phyloP scores from a whole-genome alignment of 768 basidiomycete genomes.

The Lenzites betulinus region DNA sequence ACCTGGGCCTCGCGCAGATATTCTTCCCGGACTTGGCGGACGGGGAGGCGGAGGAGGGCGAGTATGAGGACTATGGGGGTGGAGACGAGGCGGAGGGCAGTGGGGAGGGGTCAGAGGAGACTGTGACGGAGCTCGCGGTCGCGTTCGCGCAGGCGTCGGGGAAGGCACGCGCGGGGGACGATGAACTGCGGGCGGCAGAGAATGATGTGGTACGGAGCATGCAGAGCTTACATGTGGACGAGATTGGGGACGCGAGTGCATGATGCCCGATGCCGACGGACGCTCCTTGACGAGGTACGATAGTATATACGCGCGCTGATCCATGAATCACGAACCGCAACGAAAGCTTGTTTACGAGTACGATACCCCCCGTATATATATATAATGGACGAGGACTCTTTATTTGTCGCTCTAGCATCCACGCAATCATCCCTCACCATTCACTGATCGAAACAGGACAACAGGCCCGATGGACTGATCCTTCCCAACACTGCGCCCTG shows the following conservation, averaged over 20 bases:
- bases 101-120: conserved; percentile 5
- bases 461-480: no score
- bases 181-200: not conserved
- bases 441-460: no score
- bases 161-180: no score
- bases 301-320: no score
- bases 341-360: no score
- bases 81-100: not conserved
- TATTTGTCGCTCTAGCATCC: no score
- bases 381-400: no score
- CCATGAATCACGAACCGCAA: no score
- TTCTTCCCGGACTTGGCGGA: conserved; percentile 34
- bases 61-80: not conserved
- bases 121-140: not conserved
- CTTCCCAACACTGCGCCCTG: conserved; percentile 34
- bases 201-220: not conserved
- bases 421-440: no score
- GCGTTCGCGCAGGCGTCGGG: no score
- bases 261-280: not conserved
- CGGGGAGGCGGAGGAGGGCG: conserved; percentile 4
- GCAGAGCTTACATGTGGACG: not conserved
- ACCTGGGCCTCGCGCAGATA: conserved; percentile 72
- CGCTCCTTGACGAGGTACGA: no score
- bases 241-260: not conserved
- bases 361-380: no score